Conservation (phyloP, 2,329 filamentous ascomycete genomes). For the Thielaviopsis punctulata region DNA sequence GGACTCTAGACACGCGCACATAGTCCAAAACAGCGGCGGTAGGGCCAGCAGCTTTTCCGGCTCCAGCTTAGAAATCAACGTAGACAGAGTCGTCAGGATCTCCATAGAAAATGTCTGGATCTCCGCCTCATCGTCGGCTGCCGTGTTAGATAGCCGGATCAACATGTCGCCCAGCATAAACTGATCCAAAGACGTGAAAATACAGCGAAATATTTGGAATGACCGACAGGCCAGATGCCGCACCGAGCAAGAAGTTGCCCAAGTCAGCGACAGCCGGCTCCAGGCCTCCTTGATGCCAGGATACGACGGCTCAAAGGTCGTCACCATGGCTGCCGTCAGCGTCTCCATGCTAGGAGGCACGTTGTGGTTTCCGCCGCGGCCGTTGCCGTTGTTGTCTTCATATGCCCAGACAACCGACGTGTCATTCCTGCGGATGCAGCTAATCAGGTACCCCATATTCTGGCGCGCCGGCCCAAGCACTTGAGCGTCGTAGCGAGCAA, state of each 20-base stretch:
- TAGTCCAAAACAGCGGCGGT: slow-evolving; percentile 95
- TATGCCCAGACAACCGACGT: slow-evolving; percentile 81
- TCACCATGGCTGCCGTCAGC: slow-evolving; percentile 64
- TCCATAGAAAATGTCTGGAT: slow-evolving; percentile 97
- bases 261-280: slow-evolving; percentile 77
- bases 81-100: slow-evolving; percentile 83
- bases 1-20: slow-evolving; percentile 86
- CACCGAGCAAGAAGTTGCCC: slow-evolving; percentile 94
- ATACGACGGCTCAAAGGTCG: slow-evolving; percentile 70
- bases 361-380: slow-evolving; percentile 46
- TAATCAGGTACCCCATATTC: slow-evolving; percentile 73
- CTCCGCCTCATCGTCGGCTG: slow-evolving; percentile 84
- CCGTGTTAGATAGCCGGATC: slow-evolving; percentile 83
- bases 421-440: slow-evolving; percentile 71
- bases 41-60: slow-evolving; percentile 69
- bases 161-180: slow-evolving; percentile 96
- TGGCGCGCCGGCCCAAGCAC: slow-evolving; percentile 44
- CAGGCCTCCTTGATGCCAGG: slow-evolving; percentile 80
- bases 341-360: slow-evolving; percentile 79
- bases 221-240: slow-evolving; percentile 89
- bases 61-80: slow-evolving; percentile 72
- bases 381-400: slow-evolving; percentile 74
- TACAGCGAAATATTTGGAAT: slow-evolving; percentile 92
- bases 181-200: slow-evolving; percentile 77
- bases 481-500: slow-evolving; percentile 57